Conservation (phyloP, 352 stramenopile species). For the Phytophthora foliorum region DNA sequence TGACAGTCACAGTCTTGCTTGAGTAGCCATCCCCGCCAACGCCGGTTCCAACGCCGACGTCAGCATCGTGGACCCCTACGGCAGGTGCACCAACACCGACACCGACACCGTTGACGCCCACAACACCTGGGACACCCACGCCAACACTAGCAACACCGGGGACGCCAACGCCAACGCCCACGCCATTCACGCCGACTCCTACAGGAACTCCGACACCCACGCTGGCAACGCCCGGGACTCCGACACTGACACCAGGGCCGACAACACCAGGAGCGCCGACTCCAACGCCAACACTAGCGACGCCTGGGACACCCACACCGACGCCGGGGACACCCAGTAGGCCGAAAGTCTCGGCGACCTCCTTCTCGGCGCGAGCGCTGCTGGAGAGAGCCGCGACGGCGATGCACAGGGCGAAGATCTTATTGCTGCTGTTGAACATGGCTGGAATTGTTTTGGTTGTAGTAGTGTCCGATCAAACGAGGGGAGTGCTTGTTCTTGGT, state of each 20-base stretch:
- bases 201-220: slow-evolving; percentile 9
- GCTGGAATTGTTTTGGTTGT: slow-evolving; percentile 8
- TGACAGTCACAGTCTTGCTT: background rate
- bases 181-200: background rate
- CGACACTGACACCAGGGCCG: slow-evolving; percentile 9
- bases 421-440: slow-evolving; percentile 18
- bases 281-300: too few species aligned
- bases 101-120: background rate
- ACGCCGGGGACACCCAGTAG: slow-evolving; percentile 11
- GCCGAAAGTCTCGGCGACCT: slow-evolving; percentile 14
- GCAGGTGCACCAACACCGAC: slow-evolving; percentile 7
- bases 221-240: slow-evolving; percentile 10
- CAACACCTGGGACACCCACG: too few species aligned
- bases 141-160: too few species aligned
- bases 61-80: background rate
- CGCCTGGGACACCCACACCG: slow-evolving; percentile 10
- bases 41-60: slow-evolving; percentile 4
- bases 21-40: background rate
- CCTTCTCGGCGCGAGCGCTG: background rate
- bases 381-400: slow-evolving; percentile 4
- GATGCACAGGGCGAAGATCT: slow-evolving; percentile 21
- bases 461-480: background rate
- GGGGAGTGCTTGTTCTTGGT: background rate
- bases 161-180: background rate
- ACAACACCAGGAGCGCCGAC: too few species aligned